These are phyloP conservation scores for Aspergillus neotritici DNA, from an alignment of 2,329 filamentous ascomycete species.

Conservation along the genomic window DNA sequence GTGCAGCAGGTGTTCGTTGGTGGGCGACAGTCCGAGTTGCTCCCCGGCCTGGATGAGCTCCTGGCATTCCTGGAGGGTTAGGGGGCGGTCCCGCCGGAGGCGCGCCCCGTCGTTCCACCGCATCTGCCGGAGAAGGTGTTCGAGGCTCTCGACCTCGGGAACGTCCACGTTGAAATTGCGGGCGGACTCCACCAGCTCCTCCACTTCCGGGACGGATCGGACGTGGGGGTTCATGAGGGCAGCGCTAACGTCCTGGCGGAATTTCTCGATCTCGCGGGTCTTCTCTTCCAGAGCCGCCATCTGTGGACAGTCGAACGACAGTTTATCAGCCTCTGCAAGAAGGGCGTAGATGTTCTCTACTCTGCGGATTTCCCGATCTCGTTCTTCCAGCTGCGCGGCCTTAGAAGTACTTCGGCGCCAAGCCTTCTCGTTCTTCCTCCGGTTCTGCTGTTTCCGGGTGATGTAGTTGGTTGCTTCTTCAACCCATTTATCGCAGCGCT, in stretches of 20 bases:
- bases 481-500: constrained; percentile 95
- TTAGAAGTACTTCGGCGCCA: constrained; percentile 69
- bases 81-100: constrained; percentile 58
- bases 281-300: constrained; percentile 81
- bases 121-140: constrained; percentile 73
- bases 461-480: constrained; percentile 96
- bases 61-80: constrained; percentile 71
- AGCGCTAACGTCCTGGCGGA: constrained; percentile 68
- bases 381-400: constrained; percentile 76
- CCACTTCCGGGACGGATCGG: constrained; percentile 67
- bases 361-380: constrained; percentile 76
- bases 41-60: constrained; percentile 72
- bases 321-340: constrained; percentile 72
- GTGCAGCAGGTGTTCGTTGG: constrained; percentile 71
- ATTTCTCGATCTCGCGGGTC: constrained; percentile 74
- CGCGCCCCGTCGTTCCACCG: constrained; percentile 81
- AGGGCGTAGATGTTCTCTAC: constrained; percentile 83
- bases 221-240: constrained; percentile 62
- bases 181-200: constrained; percentile 85
- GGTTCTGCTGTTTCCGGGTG: constrained; percentile 93
- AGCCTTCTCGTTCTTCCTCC: constrained; percentile 86
- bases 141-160: constrained; percentile 76
- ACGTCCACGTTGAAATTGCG: constrained; percentile 87
- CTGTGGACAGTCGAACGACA: constrained; percentile 91
- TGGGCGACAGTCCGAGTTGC: constrained; percentile 69